These are phyloP conservation scores for Pseudocercospora eumusae DNA, from an alignment of 2,329 filamentous ascomycete genomes.

Conservation along the genomic window DNA sequence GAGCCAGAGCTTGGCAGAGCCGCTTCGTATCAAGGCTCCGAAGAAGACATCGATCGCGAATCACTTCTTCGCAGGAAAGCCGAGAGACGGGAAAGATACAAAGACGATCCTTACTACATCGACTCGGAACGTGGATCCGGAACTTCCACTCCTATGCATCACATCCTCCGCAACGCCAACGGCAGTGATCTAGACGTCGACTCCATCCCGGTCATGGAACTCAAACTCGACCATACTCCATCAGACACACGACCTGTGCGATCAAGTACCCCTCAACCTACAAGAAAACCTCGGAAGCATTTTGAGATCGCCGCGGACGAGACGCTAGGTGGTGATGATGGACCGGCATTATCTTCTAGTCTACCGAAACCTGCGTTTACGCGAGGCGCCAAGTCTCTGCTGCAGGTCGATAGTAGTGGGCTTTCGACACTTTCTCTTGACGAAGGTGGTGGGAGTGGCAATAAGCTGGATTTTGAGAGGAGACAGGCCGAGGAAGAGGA, in stretches of 20 bases:
- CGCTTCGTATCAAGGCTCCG: slow-evolving; percentile 49
- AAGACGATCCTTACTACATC: slow-evolving; percentile 96
- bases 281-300: slow-evolving; percentile 40
- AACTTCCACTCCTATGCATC: slow-evolving; percentile 75
- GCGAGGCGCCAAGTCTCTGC: slow-evolving; percentile 62
- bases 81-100: slow-evolving; percentile 78
- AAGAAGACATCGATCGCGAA: slow-evolving; percentile 66
- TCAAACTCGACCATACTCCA: slow-evolving; percentile 64
- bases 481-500: slow-evolving; percentile 78
- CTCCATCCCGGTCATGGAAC: slow-evolving; percentile 91
- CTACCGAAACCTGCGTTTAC: slow-evolving; percentile 38
- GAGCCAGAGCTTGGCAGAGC: slow-evolving; percentile 40
- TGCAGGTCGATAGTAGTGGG: slow-evolving; percentile 85
- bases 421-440: slow-evolving; percentile 73
- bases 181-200: slow-evolving; percentile 84
- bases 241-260: slow-evolving; percentile 13
- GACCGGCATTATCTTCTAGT: slow-evolving; percentile 22
- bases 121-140: slow-evolving; percentile 53
- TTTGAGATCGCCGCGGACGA: slow-evolving; percentile 53
- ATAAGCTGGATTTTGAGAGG: slow-evolving; percentile 61
- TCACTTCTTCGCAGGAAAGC: slow-evolving; percentile 72
- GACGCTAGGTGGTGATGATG: slow-evolving; percentile 45
- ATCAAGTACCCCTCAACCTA: slow-evolving; percentile 22
- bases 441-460: slow-evolving; percentile 40
- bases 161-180: slow-evolving; percentile 67